Evolutionary conservation across 2,329 filamentous ascomycete species (phyloP), one percentile per base, ranked within the genome.

Genomic region (Monilinia fructicola): DNA sequence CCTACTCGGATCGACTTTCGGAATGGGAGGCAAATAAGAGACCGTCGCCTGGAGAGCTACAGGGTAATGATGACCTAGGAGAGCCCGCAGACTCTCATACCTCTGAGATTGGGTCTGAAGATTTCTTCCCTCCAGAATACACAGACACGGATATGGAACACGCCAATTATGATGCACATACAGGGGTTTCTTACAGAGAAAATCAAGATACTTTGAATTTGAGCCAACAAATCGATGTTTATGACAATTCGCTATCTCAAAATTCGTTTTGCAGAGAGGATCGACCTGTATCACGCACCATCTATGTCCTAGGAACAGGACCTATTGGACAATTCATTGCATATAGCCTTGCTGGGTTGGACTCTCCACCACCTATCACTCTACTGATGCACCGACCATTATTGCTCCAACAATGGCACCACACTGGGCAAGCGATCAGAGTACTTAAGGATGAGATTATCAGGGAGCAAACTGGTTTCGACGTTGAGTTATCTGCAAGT

Each of bases 261-360:
- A 9, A 26, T 18, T 55, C 21, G 14, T 46, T 38, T 42, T 23
- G 35, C 9, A 23, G 42, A 31, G 52, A 16, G 26, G 28, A 35
- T 11, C 26, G 23, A 6, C n/a, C 60, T 14, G 23, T 67, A 38
- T 69, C 66, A 44, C 61, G 75, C 68, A 78, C 81, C 71, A 82
- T 90, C 73, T 82, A 91, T 72, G 82, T 93, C 18, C 74, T 91
- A 26, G 90, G 90, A 21, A 79, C 85, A 44, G 88, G 86, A 53
- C 85, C 83, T 71, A 80, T 89, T 52, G 89, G 89, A 35, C 85
- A 82, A 68, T 85, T 90, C 68, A 78, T 92, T 61, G 88, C 88
- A 16, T 87, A 91, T 76, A 83, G 85, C 35, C 77, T 93, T 50
- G 82, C 84, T 42, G 80, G 81, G 11, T 78, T 86, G 18, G 80